These are phyloP conservation scores for Nasturtium officinale DNA, from an alignment of 345 rosid species.

Conservation along the genomic window DNA sequence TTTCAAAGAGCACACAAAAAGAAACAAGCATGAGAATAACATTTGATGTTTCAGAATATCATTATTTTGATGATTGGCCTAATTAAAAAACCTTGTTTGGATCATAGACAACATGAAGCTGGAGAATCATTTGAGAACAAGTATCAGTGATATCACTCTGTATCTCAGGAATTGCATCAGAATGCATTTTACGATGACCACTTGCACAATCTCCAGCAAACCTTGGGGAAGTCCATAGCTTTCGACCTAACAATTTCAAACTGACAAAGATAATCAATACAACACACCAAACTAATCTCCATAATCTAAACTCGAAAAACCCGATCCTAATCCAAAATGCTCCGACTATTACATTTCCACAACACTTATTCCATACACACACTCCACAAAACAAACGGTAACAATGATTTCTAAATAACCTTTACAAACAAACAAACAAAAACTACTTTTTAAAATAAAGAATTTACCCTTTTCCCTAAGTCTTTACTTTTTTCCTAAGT, in stretches of 20 bases:
- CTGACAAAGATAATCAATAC: background rate
- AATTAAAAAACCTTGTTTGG: constrained; percentile 67
- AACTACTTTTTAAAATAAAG: too few species aligned
- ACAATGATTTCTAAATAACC: too few species aligned
- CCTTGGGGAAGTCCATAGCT: constrained; percentile 86
- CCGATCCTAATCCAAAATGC: too few species aligned
- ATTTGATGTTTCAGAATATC: background rate
- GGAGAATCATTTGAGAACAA: constrained; percentile 99
- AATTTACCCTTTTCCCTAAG: too few species aligned
- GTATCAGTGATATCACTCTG: constrained; percentile 78
- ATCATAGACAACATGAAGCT: constrained; percentile 94
- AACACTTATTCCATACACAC: too few species aligned
- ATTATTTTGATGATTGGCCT: background rate
- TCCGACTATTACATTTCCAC: too few species aligned
- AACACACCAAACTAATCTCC: constrained; percentile 15
- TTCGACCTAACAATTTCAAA: constrained; percentile 59
- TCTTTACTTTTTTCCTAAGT: too few species aligned
- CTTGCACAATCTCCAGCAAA: constrained; percentile 95
- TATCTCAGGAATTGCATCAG: constrained; percentile 71
- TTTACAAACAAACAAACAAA: too few species aligned
- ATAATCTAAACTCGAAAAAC: too few species aligned
- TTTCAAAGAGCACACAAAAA: constrained; percentile 25
- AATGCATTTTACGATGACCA: constrained; percentile 64
- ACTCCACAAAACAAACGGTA: too few species aligned
- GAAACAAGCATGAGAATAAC: background rate